phyloP scores from a whole-genome alignment of 257 asterid genomes.

The Leonotis leonurus region DNA sequence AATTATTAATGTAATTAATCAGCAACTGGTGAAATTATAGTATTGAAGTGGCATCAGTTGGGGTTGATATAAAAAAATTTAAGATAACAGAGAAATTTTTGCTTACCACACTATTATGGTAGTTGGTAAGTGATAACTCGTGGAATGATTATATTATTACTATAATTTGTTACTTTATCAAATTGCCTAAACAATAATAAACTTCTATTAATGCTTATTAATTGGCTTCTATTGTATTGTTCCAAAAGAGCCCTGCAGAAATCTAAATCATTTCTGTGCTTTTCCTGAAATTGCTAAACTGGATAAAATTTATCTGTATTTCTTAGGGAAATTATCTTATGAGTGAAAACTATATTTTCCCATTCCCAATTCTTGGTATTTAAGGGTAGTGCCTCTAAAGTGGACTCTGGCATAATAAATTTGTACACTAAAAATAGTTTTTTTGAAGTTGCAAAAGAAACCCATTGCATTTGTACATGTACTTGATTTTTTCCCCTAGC shows the following conservation, averaged over 20 bases:
- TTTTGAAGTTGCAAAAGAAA: neutral
- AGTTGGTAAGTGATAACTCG: too few relatives aligned
- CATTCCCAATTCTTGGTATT: neutral
- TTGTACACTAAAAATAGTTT: neutral
- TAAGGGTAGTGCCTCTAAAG: neutral
- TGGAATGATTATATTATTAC: neutral
- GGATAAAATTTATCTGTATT: neutral
- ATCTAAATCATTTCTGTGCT: neutral
- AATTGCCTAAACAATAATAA: neutral
- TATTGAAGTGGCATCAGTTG: neutral
- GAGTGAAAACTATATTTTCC: neutral
- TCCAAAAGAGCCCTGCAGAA: neutral
- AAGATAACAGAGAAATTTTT: neutral
- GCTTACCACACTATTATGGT: neutral
- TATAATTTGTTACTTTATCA: neutral
- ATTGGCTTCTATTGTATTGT: neutral
- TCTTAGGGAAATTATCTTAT: neutral
- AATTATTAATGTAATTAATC: neutral
- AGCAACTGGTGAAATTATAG: neutral
- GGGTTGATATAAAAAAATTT: neutral
- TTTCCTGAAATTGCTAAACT: neutral
- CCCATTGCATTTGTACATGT: neutral
- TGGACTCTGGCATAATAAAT: neutral
- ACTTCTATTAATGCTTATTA: neutral
- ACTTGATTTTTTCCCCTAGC: neutral